phyloP scores from a whole-genome alignment of 176 grass and related monocot genomes.

The Triticum timopheevii region DNA sequence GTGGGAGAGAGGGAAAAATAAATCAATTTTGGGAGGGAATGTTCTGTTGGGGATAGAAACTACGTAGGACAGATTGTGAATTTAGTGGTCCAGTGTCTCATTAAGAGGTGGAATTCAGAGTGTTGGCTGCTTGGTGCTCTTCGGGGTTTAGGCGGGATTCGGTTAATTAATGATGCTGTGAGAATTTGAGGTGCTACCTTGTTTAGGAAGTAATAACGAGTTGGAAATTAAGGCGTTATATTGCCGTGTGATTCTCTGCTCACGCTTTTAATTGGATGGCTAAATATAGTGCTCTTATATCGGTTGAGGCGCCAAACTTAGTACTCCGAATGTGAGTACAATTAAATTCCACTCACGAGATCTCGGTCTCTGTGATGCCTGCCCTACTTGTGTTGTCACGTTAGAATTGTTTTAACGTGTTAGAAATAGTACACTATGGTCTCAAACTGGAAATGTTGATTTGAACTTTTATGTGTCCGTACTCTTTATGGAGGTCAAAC shows the following conservation, averaged over 20 bases:
- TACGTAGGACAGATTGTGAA: background rate
- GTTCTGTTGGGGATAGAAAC: background rate
- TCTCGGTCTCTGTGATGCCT: background rate
- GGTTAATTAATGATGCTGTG: constrained; percentile 13
- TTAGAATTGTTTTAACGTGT: background rate
- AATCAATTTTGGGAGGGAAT: background rate
- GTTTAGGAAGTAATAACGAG: constrained; percentile 25
- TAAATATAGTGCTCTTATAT: constrained; percentile 16
- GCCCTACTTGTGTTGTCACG: background rate
- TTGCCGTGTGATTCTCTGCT: background rate
- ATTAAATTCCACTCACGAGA: background rate
- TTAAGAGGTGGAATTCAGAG: background rate
- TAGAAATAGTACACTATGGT: background rate
- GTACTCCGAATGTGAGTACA: background rate
- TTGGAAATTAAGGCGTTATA: background rate
- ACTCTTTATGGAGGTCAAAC: background rate
- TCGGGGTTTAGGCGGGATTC: background rate
- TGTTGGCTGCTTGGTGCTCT: background rate
- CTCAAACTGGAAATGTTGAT: constrained; percentile 4
- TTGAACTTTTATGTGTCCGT: background rate
- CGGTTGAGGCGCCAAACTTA: constrained; percentile 3
- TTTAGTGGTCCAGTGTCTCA: background rate
- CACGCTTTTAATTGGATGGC: constrained; percentile 8
- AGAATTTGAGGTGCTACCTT: background rate
- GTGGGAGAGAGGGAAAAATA: background rate